phyloP scores from a whole-genome alignment of 2,329 filamentous ascomycete genomes.

The Pseudocercospora eumusae region DNA sequence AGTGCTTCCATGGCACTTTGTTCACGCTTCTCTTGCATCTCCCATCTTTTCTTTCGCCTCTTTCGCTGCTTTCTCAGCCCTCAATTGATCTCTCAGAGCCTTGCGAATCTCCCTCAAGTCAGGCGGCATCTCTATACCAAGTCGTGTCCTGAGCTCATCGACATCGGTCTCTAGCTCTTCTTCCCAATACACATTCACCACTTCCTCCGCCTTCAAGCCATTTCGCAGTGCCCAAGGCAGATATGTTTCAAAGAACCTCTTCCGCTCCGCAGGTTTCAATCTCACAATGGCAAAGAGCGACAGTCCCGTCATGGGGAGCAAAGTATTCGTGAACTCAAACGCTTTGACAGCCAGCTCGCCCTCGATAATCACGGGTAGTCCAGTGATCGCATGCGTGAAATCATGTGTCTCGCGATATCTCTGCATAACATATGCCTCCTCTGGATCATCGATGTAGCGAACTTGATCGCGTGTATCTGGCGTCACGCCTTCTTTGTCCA shows the following conservation, averaged over 20 bases:
- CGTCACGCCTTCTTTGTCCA: slow-evolving; percentile 90
- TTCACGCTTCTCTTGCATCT: slow-evolving; percentile 12
- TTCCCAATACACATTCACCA: slow-evolving; percentile 98
- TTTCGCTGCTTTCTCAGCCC: slow-evolving; percentile 59
- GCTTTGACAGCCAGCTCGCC: slow-evolving; percentile 97
- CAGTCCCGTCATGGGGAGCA: slow-evolving; percentile 91
- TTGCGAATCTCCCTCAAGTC: slow-evolving; percentile 78
- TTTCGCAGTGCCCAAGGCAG: slow-evolving; percentile 89
- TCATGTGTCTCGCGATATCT: slow-evolving; percentile 96
- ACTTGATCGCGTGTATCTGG: slow-evolving; percentile 84
- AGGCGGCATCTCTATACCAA: slow-evolving; percentile 86
- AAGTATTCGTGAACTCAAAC: slow-evolving; percentile 93
- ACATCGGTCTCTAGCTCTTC: slow-evolving; percentile 86
- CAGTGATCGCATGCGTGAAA: slow-evolving; percentile 94
- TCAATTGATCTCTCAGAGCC: slow-evolving; percentile 68
- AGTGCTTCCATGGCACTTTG: not conserved
- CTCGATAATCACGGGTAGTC: slow-evolving; percentile 86
- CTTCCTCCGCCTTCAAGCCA: slow-evolving; percentile 71
- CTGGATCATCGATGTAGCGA: slow-evolving; percentile 88
- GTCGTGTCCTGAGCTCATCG: slow-evolving; percentile 67
- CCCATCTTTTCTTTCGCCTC: slow-evolving; percentile 13
- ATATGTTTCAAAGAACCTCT: slow-evolving; percentile 72
- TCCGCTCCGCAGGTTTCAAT: slow-evolving; percentile 63
- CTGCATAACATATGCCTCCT: slow-evolving; percentile 98
- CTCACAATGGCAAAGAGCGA: slow-evolving; percentile 71